A percentile compares a stretch with the other conserved stretches of the same genome.
Evolutionary conservation across 106 monocot genomes (phyloP).

Genomic region (Acanthochlamys bracteata): DNA sequence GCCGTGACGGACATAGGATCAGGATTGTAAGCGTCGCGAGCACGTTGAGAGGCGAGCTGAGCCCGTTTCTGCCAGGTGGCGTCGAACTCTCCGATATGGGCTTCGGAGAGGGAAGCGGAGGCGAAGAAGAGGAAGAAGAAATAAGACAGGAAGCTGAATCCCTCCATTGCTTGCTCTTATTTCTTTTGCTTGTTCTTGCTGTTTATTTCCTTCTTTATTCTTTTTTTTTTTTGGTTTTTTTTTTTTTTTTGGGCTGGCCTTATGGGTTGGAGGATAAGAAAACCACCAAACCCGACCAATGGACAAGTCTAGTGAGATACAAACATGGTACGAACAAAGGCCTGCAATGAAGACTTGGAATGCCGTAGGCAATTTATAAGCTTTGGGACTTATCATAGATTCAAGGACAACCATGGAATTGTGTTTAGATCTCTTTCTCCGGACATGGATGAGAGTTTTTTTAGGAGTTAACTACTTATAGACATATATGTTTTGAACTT

Average conservation of each 20-base stretch:
- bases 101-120: background rate
- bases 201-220: background rate
- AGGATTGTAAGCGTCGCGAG: background rate
- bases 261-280: background rate
- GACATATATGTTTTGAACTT: no score
- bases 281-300: constrained; percentile 1
- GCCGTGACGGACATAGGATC: constrained; percentile 10
- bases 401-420: background rate
- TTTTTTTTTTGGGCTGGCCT: background rate
- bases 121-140: constrained; percentile 10
- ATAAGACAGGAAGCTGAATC: background rate
- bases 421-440: no score
- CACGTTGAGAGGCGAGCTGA: background rate
- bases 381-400: background rate
- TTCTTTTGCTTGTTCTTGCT: background rate
- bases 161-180: background rate
- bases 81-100: constrained; percentile 13
- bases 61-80: constrained; percentile 7
- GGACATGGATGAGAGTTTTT: no score
- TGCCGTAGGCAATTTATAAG: background rate
- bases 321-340: constrained; percentile 1
- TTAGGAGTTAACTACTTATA: no score
- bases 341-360: background rate
- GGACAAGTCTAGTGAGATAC: constrained; percentile 1
- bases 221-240: background rate